A percentile compares a stretch with the other conserved stretches of the same genome.
Conservation (phyloP, 1,139 yeast species). For the Saccharomycopsis hybrid region DNA sequence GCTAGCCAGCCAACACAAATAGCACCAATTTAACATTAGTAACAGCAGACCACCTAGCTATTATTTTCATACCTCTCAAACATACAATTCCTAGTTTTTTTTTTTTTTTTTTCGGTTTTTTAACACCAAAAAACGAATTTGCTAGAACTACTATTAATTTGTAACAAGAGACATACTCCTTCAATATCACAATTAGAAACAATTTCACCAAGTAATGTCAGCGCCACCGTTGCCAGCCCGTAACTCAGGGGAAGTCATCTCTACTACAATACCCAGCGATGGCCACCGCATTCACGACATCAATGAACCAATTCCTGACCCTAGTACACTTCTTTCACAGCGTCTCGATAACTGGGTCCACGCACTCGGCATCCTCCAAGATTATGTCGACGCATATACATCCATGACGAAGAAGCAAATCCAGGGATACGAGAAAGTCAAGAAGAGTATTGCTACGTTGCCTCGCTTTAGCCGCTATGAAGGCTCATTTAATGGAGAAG, state of each 20-base stretch:
- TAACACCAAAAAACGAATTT: too few relatives aligned
- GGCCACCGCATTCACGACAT: conserved; percentile 14
- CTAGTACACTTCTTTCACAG: conserved; percentile 12
- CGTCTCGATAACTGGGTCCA: conserved; percentile 20
- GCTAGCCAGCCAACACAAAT: too few relatives aligned
- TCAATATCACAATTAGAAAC: too few relatives aligned
- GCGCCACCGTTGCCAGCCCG: not conserved
- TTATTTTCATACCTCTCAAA: too few relatives aligned
- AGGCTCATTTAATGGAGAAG: conserved; percentile 6
- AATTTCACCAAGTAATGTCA: too few relatives aligned
- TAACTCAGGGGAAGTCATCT: not conserved
- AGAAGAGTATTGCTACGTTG: conserved; percentile 18
- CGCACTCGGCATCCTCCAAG: conserved; percentile 16
- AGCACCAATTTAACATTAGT: too few relatives aligned
- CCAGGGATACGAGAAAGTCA: conserved; percentile 20
- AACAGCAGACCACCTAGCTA: too few relatives aligned
- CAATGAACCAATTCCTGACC: conserved; percentile 20
- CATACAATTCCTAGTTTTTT: too few relatives aligned
- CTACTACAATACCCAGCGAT: not conserved
- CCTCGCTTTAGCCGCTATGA: conserved; percentile 20
- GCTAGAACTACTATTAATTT: too few relatives aligned
- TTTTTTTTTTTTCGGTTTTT: too few relatives aligned
- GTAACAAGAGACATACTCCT: too few relatives aligned
- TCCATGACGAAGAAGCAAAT: conserved; percentile 17
- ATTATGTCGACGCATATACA: conserved; percentile 20